Evolutionary conservation across 805 yeast genomes (phyloP), one percentile per base, ranked within the genome.

Genomic region (Cyberlindnera mississippiensis): DNA sequence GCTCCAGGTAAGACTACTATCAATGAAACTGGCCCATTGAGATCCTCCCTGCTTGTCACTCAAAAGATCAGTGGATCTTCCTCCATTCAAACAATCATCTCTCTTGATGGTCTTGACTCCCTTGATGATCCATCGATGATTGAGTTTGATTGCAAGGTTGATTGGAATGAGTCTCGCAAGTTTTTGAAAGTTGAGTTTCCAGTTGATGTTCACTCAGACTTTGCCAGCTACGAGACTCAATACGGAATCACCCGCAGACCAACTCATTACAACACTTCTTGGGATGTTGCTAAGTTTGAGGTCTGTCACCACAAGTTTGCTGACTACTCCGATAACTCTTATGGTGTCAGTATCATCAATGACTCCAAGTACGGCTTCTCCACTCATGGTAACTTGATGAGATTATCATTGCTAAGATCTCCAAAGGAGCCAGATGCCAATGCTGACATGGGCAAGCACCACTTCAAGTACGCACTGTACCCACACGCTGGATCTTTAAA

Each of bases 241-340:
- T 91, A 86, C 64, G 99, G 99, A 40, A 64, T 85, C 35, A 91
- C 96, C 6, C 80, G 76, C 55, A 78, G 98, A 51, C 96, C 98
- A 36, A 91, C 98, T 0, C 97, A 91, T 63, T 91, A 72, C 67
- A 93, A 91, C 61, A 91, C 99, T 1, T 70, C 87, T 1, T 91
- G 98, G 98, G 99, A 91, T 57, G 83, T 84, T 27, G 98, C 98
- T 44, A 90, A 89, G 61, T 91, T 91, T 62, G 99, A 91, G 64
- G 96, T 89, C 10, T 86, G 96, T 57, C 88, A 85, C 56, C 99
- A 93, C 63, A 86, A 86, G 58, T 91, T 87, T 66, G 91, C 95
- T 53, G 99, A 91, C 60, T 80, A 85, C 54, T 84, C 95, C 19
- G 98, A 88, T 56, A 77, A 70, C 61, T 77, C 75, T 47, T 90